These are phyloP conservation scores for Hortiboletus flavorubellus DNA, from an alignment of 768 basidiomycete species.

Conservation along the genomic window DNA sequence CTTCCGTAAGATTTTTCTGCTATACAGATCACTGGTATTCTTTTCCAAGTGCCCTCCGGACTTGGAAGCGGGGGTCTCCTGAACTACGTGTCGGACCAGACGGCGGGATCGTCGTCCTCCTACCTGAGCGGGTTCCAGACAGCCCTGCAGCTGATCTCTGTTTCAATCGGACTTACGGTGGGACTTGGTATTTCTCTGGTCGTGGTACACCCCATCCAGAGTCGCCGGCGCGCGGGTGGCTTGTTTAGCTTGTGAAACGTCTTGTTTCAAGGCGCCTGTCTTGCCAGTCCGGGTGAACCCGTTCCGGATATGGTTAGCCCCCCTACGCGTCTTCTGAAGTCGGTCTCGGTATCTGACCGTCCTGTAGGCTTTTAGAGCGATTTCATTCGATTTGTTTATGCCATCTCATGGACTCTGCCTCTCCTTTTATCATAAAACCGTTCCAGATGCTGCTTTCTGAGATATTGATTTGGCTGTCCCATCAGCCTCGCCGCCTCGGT, in stretches of 20 bases:
- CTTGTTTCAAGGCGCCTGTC: not conserved
- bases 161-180: slow-evolving; percentile 77
- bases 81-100: slow-evolving; percentile 57
- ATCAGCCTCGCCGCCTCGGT: not conserved
- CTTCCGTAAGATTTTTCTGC: not conserved
- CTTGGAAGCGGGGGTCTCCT: slow-evolving; percentile 78
- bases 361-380: not conserved
- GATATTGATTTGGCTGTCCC: not conserved
- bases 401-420: not conserved
- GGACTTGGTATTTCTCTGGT: slow-evolving; percentile 71
- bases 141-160: slow-evolving; percentile 71
- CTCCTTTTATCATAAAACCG: not conserved
- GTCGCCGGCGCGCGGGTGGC: slow-evolving; percentile 53
- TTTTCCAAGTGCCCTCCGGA: slow-evolving; percentile 84
- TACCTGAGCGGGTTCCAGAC: slow-evolving; percentile 73
- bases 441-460: not conserved
- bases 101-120: slow-evolving; percentile 48
- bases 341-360: too few relatives aligned
- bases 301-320: not conserved
- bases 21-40: slow-evolving; percentile 63
- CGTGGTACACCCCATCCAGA: slow-evolving; percentile 61
- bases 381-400: slow-evolving; percentile 16
- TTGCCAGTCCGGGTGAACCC: not conserved
- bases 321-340: not conserved
- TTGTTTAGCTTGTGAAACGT: slow-evolving; percentile 54